Evolutionary conservation across 2,329 filamentous ascomycete species (phyloP), one percentile per base, ranked within the genome.

Genomic region (Sporothrix globosa): DNA sequence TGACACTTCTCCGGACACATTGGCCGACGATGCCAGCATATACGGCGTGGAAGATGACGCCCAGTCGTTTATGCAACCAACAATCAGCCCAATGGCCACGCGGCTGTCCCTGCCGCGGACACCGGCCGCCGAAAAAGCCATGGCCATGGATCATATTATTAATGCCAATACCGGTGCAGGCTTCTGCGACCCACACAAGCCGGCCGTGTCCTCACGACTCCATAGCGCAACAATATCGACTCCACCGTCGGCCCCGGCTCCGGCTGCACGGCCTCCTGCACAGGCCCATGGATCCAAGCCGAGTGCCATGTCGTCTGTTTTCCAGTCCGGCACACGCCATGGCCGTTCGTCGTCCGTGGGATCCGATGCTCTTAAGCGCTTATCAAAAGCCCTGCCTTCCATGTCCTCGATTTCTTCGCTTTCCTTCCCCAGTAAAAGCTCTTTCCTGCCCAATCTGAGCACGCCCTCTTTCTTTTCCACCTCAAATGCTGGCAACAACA

Each of bases 41-140:
- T 81, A 82, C 41, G 80, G 81, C 63, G 83, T 85, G 60, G 81
- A 85, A 70, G 86, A 88, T 74, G 86, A 86, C 73, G 87, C 85
- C 4, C 85, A 87, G 73, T 87, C 86, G 9, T 82, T 89, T 60
- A 82, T 90, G 66, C 87, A 87, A 75, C 86, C 86, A 2, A 82
- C 86, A 30, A 83, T 90, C 73, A 89, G 86, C 76, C 82, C 82
- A 7, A 81, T 81, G 27, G 87, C 87, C 10, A 86, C 85, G 4
- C 84, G 86, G 61, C 79, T 89, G 52, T 85, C 86, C 14, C 84
- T 85, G 3, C 79, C 83, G 5, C 83, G 80, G 69, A 89, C 86
- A 0, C 85, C 87, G 6, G 86, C 86, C 4, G 81, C 83, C 39
- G 87, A 89, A 76, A 89, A 87, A 77, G 84, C 82, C 19, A 84